phyloP scores from a whole-genome alignment of 768 basidiomycete species.

The Gyrodon lividus region DNA sequence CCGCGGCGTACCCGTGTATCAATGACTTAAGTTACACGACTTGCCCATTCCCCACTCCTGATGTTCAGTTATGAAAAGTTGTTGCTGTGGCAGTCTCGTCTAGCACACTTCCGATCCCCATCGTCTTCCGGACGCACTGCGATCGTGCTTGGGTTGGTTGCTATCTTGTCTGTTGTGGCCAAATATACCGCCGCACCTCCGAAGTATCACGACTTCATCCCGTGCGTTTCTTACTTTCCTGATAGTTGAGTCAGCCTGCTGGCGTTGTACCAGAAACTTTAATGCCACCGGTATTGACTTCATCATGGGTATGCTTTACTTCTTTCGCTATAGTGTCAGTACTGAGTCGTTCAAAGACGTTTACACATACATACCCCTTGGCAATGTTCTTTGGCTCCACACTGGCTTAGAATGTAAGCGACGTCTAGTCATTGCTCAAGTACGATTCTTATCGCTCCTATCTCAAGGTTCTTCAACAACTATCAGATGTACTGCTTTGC shows the following conservation, averaged over 20 bases:
- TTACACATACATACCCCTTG: constrained; percentile 25
- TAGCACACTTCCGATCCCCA: constrained; percentile 39
- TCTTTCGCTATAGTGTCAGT: background rate
- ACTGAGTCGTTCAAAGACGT: constrained; percentile 8
- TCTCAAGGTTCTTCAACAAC: constrained; percentile 2
- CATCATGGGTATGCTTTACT: constrained; percentile 11
- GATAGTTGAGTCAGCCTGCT: background rate
- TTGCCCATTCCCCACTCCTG: constrained; percentile 23
- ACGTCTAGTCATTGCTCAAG: background rate
- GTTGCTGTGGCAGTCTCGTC: constrained; percentile 23
- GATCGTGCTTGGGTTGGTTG: constrained; percentile 48
- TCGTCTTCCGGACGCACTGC: constrained; percentile 56
- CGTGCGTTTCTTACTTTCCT: constrained; percentile 7
- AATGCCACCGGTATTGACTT: constrained; percentile 28
- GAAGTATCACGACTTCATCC: constrained; percentile 21
- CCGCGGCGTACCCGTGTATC: constrained; percentile 62
- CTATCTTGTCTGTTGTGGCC: constrained; percentile 43
- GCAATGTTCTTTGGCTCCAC: constrained; percentile 27
- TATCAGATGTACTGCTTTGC: constrained; percentile 33
- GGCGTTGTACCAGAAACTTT: constrained; percentile 17
- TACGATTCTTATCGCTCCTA: constrained; percentile 1
- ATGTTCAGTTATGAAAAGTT: constrained; percentile 15
- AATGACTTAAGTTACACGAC: constrained; percentile 17
- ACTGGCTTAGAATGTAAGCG: constrained; percentile 13
- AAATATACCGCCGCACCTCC: constrained; percentile 32